Conservation (phyloP, 345 rosid species). For the Sonneratia alba region DNA sequence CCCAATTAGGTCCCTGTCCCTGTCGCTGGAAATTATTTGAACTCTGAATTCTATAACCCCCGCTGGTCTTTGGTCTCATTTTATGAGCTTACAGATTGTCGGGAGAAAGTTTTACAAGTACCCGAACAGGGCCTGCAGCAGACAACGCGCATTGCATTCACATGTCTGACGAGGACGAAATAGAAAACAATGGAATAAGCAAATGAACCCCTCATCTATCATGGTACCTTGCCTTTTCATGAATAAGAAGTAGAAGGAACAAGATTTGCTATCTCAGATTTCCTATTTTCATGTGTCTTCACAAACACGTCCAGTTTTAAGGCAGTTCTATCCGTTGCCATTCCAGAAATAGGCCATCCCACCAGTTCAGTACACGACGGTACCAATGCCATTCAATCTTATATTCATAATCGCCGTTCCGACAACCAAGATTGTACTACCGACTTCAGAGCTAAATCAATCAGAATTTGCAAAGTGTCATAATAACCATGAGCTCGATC, state of each 20-base stretch:
- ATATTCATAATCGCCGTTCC: not conserved
- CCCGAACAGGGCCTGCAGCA: slow-evolving; percentile 47
- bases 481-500: not conserved
- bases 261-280: not conserved
- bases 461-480: not conserved
- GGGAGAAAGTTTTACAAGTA: slow-evolving; percentile 20
- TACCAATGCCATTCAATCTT: not conserved
- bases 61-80: slow-evolving; percentile 54
- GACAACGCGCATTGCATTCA: not conserved
- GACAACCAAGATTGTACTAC: not conserved
- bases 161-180: not conserved
- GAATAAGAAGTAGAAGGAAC: not conserved
- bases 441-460: not conserved
- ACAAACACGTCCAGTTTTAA: not conserved
- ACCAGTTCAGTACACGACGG: not conserved
- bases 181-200: not conserved
- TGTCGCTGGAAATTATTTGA: slow-evolving; percentile 32
- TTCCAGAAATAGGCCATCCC: not conserved
- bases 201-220: not conserved
- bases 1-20: slow-evolving; percentile 85
- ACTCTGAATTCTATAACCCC: slow-evolving; percentile 45
- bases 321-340: too few relatives aligned
- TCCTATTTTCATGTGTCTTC: not conserved
- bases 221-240: not conserved
- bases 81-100: slow-evolving; percentile 20